Conservation (phyloP, 768 basidiomycete genomes). For the Fistulinella prunicolor region DNA sequence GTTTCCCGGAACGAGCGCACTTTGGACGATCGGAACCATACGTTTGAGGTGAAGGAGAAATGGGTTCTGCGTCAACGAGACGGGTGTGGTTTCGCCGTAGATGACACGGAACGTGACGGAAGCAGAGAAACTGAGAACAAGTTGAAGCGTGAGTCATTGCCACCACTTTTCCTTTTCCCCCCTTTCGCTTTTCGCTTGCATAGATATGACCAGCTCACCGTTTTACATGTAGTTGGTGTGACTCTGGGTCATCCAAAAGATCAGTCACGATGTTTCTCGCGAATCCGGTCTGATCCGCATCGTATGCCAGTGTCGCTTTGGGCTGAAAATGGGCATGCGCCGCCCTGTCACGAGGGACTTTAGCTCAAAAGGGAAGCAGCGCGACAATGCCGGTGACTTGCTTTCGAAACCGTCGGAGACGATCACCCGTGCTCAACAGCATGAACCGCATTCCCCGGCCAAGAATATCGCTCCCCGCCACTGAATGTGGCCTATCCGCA, state of each 20-base stretch:
- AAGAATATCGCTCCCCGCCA: constrained; percentile 55
- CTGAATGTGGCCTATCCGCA: constrained; percentile 49
- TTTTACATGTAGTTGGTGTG: constrained; percentile 24
- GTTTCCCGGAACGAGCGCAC: constrained; percentile 31
- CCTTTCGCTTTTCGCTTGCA: too few relatives aligned
- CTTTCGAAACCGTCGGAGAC: constrained; percentile 58
- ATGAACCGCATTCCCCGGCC: constrained; percentile 57
- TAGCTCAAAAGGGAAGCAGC: neutral
- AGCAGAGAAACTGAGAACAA: constrained; percentile 29
- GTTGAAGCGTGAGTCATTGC: too few relatives aligned
- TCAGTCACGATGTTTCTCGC: constrained; percentile 21
- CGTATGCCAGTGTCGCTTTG: constrained; percentile 44
- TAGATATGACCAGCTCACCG: constrained; percentile 5
- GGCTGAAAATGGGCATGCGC: constrained; percentile 54
- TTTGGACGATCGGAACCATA: constrained; percentile 29
- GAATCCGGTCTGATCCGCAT: constrained; percentile 43
- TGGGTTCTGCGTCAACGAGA: constrained; percentile 15
- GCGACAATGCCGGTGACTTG: constrained; percentile 8
- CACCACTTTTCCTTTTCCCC: too few relatives aligned
- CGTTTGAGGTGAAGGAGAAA: constrained; percentile 28
- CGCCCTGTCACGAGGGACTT: constrained; percentile 32
- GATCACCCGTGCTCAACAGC: constrained; percentile 50
- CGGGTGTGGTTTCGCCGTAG: constrained; percentile 27
- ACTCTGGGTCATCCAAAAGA: constrained; percentile 22
- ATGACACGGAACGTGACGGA: constrained; percentile 27